phyloP scores from a whole-genome alignment of 2,329 filamentous ascomycete species.

The Penicillium sp. region DNA sequence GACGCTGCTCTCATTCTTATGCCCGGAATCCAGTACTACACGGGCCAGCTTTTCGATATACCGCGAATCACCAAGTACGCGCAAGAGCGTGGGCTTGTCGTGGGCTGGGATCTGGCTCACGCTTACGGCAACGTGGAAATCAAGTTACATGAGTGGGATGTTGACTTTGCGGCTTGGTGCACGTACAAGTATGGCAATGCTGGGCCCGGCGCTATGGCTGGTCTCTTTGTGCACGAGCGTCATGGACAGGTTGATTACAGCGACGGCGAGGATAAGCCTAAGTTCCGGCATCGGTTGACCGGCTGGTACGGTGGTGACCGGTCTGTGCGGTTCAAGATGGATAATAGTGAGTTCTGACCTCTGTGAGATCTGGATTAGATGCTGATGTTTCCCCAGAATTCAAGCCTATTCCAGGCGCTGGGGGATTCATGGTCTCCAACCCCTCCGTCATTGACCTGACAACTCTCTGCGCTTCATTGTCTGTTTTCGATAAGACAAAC shows the following conservation, averaged over 20 bases:
- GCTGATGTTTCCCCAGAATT: conserved; percentile 48
- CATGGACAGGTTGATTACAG: conserved; percentile 52
- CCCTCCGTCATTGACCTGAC: conserved; percentile 73
- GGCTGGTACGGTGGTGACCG: conserved; percentile 86
- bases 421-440: conserved; percentile 76
- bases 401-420: conserved; percentile 70
- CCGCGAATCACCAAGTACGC: conserved; percentile 70
- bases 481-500: conserved; percentile 66
- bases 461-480: conserved; percentile 64
- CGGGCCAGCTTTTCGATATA: conserved; percentile 81
- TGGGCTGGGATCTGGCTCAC: conserved; percentile 85
- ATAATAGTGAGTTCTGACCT: conserved; percentile 50
- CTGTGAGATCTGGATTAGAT: neutral
- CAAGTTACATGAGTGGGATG: conserved; percentile 76
- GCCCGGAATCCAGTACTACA: conserved; percentile 87
- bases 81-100: conserved; percentile 60
- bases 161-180: conserved; percentile 88
- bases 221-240: conserved; percentile 70
- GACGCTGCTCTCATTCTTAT: conserved; percentile 71
- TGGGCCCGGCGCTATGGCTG: conserved; percentile 74
- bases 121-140: conserved; percentile 77
- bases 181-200: conserved; percentile 91
- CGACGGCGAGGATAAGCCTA: conserved; percentile 39
- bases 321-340: conserved; percentile 72
- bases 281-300: conserved; percentile 62